A percentile compares a stretch with the other conserved stretches of the same genome.
Conservation (phyloP, 2,329 filamentous ascomycete species). For the Fusarium verrucosum region DNA sequence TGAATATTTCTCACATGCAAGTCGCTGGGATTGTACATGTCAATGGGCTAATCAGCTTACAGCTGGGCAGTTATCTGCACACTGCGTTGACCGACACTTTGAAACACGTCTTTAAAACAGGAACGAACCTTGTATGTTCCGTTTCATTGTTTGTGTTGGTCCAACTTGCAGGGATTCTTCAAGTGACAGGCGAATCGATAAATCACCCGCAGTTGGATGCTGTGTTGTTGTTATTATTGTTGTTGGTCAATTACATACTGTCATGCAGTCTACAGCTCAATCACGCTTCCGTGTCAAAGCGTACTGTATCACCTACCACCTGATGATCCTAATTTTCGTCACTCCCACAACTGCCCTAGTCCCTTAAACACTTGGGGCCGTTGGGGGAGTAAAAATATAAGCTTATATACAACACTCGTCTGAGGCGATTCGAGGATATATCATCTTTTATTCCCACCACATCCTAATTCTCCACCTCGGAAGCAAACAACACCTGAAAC, state of each 20-base stretch:
- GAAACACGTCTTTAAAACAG: constrained; percentile 3
- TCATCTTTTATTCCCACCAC: neutral
- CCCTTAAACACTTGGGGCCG: neutral
- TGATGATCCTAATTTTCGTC: constrained; percentile 2
- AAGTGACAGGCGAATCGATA: constrained; percentile 4
- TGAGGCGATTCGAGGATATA: neutral
- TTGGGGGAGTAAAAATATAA: neutral
- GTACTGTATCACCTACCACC: neutral
- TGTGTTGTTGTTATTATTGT: too few relatives aligned
- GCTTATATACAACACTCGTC: neutral
- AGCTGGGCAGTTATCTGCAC: neutral
- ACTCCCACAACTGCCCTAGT: neutral
- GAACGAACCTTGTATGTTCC: constrained; percentile 6
- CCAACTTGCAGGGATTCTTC: neutral
- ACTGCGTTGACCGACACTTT: constrained; percentile 27
- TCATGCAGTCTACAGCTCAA: neutral
- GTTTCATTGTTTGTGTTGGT: constrained; percentile 1
- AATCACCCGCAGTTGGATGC: neutral
- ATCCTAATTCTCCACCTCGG: neutral
- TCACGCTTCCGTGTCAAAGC: constrained; percentile 8
- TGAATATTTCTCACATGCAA: constrained; percentile 23
- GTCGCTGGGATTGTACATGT: constrained; percentile 21
- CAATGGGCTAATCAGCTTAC: neutral
- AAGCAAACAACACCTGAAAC: constrained; percentile 1
- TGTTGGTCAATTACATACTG: neutral